Percentiles rank a stretch among this genome's conserved stretches.
Conservation (phyloP, 129 eudicot genomes). For the Apium graveolens region DNA sequence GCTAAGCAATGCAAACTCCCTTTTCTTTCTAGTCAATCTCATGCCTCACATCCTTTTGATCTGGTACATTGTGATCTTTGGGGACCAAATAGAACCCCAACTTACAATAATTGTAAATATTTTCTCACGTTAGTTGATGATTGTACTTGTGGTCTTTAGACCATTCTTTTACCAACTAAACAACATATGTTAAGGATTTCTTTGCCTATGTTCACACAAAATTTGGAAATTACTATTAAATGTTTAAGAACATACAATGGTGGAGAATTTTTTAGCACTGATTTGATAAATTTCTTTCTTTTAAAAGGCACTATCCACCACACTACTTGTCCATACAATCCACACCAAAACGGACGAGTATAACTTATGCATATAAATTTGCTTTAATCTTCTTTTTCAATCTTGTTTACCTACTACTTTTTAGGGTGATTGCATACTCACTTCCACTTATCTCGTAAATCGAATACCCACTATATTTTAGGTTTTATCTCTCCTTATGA, state of each 20-base stretch:
- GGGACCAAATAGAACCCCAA: background rate
- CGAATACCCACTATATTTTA: background rate
- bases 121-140: background rate
- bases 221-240: background rate
- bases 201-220: background rate
- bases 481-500: too few species aligned
- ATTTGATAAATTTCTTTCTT: background rate
- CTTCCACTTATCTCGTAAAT: background rate
- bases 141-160: background rate
- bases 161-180: background rate
- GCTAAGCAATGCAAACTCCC: background rate
- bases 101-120: background rate
- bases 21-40: background rate
- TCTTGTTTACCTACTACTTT: background rate
- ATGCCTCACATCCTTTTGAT: background rate
- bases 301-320: background rate
- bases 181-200: background rate
- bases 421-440: background rate
- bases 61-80: background rate
- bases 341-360: slow-evolving; percentile 6
- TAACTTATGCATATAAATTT: background rate
- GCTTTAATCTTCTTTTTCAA: background rate
- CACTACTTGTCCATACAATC: background rate
- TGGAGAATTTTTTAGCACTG: background rate
- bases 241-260: background rate